Evolutionary conservation across 2,329 filamentous ascomycete species (phyloP).

Genomic region (Endoconidiophora polonica): DNA sequence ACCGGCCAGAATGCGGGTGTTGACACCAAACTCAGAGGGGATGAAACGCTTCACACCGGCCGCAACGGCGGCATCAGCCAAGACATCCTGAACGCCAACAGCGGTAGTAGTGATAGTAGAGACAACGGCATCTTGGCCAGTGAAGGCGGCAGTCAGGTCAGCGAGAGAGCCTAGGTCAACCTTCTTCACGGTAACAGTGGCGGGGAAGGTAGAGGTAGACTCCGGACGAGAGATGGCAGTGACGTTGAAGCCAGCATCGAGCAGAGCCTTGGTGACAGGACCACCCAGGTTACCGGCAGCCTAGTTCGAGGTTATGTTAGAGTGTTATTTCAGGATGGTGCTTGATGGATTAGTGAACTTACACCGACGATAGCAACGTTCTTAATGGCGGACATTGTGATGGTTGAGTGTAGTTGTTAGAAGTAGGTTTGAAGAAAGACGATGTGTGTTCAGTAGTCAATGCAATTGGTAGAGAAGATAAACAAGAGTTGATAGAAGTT

Average conservation of each 20-base stretch:
- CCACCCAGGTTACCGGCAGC: slow-evolving; percentile 25
- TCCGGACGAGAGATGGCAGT: slow-evolving; percentile 36
- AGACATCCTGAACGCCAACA: slow-evolving; percentile 22
- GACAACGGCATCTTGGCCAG: slow-evolving; percentile 40
- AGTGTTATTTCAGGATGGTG: not conserved
- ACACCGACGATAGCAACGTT: slow-evolving; percentile 25
- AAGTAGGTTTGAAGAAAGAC: not conserved
- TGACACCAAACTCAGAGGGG: slow-evolving; percentile 37
- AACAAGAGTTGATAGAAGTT: too few relatives aligned
- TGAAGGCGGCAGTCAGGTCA: slow-evolving; percentile 33
- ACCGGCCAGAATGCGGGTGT: slow-evolving; percentile 17
- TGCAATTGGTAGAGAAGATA: too few relatives aligned
- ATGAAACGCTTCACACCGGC: slow-evolving; percentile 46
- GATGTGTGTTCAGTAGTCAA: too few relatives aligned
- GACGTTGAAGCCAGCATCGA: slow-evolving; percentile 29
- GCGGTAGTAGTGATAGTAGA: slow-evolving; percentile 21
- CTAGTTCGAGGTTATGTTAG: not conserved
- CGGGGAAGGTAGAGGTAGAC: slow-evolving; percentile 22
- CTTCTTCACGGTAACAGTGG: slow-evolving; percentile 25
- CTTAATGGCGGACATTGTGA: slow-evolving; percentile 17
- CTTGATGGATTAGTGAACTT: not conserved
- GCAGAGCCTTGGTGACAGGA: slow-evolving; percentile 22
- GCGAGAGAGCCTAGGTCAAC: slow-evolving; percentile 31
- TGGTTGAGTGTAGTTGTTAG: not conserved
- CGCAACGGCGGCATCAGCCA: slow-evolving; percentile 41